Evolutionary conservation across 2,329 filamentous ascomycete species (phyloP).

Genomic region (Cladosporium velox): DNA sequence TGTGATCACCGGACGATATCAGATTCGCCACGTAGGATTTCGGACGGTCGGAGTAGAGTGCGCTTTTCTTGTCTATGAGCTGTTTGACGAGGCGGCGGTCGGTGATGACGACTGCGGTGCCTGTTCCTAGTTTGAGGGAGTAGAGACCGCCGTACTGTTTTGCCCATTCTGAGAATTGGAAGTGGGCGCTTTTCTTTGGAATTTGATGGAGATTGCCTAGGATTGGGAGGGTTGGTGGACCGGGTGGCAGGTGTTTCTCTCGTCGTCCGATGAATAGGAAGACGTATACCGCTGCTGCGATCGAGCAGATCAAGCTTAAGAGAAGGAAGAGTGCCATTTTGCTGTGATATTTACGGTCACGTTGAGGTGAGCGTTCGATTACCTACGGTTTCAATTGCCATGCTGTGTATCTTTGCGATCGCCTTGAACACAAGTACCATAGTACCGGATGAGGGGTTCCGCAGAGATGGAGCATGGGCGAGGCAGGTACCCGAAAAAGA

Average conservation of each 20-base stretch:
- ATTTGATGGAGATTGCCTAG: constrained; percentile 48
- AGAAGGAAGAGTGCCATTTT: constrained; percentile 1
- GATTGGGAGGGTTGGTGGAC: constrained; percentile 46
- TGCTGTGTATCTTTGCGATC: not conserved
- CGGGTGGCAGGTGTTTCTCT: constrained; percentile 34
- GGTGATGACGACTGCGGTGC: constrained; percentile 46
- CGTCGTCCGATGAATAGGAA: constrained; percentile 25
- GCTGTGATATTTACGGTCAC: not conserved
- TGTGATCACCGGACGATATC: constrained; percentile 51
- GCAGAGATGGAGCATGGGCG: not conserved
- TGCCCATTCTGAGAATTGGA: constrained; percentile 36
- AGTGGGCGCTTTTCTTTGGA: constrained; percentile 37
- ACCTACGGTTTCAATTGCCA: too few species aligned
- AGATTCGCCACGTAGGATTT: constrained; percentile 46
- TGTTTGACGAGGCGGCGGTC: constrained; percentile 45
- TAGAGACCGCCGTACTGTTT: constrained; percentile 34
- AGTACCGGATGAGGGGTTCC: constrained; percentile 5
- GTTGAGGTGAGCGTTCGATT: not conserved
- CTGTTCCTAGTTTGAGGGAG: constrained; percentile 44
- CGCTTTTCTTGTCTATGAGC: constrained; percentile 49
- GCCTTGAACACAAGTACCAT: not conserved
- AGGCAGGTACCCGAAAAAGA: not conserved
- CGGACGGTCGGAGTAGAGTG: constrained; percentile 44
- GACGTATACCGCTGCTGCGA: constrained; percentile 21
- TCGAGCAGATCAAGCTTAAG: not conserved